phyloP scores from a whole-genome alignment of 768 basidiomycete species.

The Tricholoma flavovirens region DNA sequence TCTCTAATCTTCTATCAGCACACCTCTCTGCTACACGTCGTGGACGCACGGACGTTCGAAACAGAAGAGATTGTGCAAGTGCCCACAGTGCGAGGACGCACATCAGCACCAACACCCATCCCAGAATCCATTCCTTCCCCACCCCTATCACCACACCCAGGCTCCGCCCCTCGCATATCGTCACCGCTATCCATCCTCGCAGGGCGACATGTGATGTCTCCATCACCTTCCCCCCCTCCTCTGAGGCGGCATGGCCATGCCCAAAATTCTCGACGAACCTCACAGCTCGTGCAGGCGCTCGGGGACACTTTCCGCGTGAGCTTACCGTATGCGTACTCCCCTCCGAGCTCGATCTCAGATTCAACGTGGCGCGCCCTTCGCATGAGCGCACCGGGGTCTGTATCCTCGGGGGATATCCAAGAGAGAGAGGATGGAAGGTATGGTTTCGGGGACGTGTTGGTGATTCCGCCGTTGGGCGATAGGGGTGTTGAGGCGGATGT shows the following conservation, averaged over 20 bases:
- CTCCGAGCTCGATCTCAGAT: constrained; percentile 37
- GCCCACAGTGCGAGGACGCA: constrained; percentile 31
- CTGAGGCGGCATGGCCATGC: constrained; percentile 1
- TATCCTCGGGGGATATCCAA: background rate
- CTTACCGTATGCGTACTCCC: constrained; percentile 34
- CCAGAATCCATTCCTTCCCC: constrained; percentile 5
- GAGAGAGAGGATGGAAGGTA: constrained; percentile 21
- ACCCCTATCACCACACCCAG: constrained; percentile 1
- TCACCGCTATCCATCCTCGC: background rate
- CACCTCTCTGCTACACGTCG: constrained; percentile 71
- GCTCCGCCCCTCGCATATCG: constrained; percentile 1
- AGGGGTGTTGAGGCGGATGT: constrained; percentile 51
- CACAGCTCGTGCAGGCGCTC: constrained; percentile 41
- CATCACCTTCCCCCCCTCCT: constrained; percentile 1
- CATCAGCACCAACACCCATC: constrained; percentile 5
- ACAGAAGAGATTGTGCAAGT: constrained; percentile 63
- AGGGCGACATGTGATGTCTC: background rate
- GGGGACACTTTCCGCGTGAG: constrained; percentile 57
- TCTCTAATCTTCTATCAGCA: constrained; percentile 45
- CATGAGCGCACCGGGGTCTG: constrained; percentile 13
- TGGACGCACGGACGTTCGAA: constrained; percentile 86
- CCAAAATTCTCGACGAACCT: constrained; percentile 31
- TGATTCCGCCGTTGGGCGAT: constrained; percentile 53
- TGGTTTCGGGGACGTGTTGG: constrained; percentile 44
- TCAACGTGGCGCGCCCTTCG: constrained; percentile 39